These are phyloP conservation scores for Diversispora epigaea DNA, from an alignment of 192 early-diverging fungal genomes.

Conservation along the genomic window DNA sequence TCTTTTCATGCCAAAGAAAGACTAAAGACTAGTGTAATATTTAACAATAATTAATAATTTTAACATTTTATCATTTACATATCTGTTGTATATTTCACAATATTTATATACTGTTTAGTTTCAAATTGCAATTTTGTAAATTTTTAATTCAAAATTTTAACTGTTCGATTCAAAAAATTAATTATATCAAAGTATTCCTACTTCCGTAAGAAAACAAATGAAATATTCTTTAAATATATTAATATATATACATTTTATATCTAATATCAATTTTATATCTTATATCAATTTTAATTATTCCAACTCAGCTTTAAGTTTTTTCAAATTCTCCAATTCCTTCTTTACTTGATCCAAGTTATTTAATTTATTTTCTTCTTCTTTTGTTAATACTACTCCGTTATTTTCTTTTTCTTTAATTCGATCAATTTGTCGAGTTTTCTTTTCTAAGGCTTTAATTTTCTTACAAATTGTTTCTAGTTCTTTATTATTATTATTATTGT, in stretches of 20 bases:
- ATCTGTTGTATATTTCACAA: no score
- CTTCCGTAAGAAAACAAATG: no score
- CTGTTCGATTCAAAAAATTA: no score
- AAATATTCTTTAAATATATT: no score
- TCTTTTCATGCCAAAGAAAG: constrained; percentile 43
- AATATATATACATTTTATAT: no score
- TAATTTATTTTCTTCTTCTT: constrained; percentile 67
- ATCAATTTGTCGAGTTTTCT: constrained; percentile 68
- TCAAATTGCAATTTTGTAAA: no score
- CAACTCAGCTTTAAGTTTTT: background rate
- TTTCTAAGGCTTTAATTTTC: constrained; percentile 60
- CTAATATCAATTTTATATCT: no score
- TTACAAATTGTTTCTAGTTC: constrained; percentile 36
- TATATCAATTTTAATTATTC: no score
- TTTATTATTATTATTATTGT: constrained; percentile 31
- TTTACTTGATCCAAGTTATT: constrained; percentile 46
- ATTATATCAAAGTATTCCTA: no score
- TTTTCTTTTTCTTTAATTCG: constrained; percentile 56
- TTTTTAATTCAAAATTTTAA: no score
- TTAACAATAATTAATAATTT: constrained; percentile 34
- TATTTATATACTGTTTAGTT: no score
- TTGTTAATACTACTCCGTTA: constrained; percentile 47
- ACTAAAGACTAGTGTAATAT: constrained; percentile 40
- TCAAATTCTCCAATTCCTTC: constrained; percentile 21
- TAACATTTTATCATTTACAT: no score